Evolutionary conservation across 257 asterid species (phyloP).

Genomic region (Ajuga chamaepitys): DNA sequence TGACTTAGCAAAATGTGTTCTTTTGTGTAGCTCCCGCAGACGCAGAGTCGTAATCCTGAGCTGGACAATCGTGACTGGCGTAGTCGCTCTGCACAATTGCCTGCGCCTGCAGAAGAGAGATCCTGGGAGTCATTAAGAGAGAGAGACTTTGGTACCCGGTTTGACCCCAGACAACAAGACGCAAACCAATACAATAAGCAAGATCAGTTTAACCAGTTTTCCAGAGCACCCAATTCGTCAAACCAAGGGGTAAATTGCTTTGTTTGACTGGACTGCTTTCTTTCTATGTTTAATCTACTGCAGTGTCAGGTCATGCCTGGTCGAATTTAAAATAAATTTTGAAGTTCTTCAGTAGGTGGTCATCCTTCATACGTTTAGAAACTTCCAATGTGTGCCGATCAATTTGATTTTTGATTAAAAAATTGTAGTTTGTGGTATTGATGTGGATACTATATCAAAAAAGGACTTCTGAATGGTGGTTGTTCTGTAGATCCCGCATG

Average conservation of each 20-base stretch:
- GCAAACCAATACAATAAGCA: slow-evolving; percentile 37
- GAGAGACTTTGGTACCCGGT: slow-evolving; percentile 37
- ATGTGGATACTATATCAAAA: background rate
- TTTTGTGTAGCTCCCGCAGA: slow-evolving; percentile 21
- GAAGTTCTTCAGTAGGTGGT: background rate
- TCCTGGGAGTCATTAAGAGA: slow-evolving; percentile 46
- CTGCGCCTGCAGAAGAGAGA: slow-evolving; percentile 44
- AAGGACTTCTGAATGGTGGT: background rate
- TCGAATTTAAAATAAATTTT: background rate
- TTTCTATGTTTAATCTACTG: background rate
- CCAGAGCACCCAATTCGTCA: slow-evolving; percentile 46
- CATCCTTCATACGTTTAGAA: background rate
- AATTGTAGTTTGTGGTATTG: background rate
- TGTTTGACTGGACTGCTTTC: background rate
- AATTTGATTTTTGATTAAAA: background rate
- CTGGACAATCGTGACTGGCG: slow-evolving; percentile 59
- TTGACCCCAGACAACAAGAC: slow-evolving; percentile 43
- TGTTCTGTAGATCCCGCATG: background rate
- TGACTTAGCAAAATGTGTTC: background rate
- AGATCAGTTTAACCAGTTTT: slow-evolving; percentile 39
- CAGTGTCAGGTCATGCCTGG: background rate
- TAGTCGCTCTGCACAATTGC: slow-evolving; percentile 31
- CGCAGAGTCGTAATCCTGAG: slow-evolving; percentile 59
- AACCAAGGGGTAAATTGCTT: slow-evolving; percentile 39
- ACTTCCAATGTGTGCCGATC: background rate